phyloP scores from a whole-genome alignment of 2,329 filamentous ascomycete genomes.

The Penicillium sp. region DNA sequence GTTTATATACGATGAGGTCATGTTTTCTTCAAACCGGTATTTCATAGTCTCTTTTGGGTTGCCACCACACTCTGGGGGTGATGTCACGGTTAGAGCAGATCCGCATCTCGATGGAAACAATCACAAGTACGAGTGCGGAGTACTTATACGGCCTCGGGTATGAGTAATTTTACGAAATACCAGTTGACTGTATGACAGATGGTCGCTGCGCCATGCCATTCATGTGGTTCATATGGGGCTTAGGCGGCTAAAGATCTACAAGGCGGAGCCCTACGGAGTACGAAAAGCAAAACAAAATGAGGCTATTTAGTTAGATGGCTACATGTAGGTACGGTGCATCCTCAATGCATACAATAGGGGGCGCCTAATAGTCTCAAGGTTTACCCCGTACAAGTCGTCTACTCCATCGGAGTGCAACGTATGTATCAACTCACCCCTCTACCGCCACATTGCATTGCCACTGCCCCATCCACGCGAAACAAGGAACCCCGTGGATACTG shows the following conservation, averaged over 20 bases:
- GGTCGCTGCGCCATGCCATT: not conserved
- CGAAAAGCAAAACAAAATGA: too few species aligned
- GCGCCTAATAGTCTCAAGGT: not conserved
- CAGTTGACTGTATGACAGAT: too few species aligned
- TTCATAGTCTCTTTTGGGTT: not conserved
- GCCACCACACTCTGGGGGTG: not conserved
- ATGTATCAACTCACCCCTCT: not conserved
- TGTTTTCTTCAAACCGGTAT: not conserved
- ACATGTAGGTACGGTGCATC: not conserved
- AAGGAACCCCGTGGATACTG: not conserved
- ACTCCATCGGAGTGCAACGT: not conserved
- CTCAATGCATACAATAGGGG: not conserved
- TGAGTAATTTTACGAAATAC: too few species aligned
- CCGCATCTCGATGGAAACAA: not conserved
- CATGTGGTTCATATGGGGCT: not conserved
- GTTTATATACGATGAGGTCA: not conserved
- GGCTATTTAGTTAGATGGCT: too few species aligned
- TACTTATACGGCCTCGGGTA: not conserved
- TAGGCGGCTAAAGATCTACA: not conserved
- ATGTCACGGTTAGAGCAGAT: conserved; percentile 4
- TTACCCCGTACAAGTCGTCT: not conserved
- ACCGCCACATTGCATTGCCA: not conserved
- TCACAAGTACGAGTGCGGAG: not conserved
- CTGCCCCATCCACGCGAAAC: not conserved
- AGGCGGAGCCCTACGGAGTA: not conserved